Percentiles rank a stretch among this genome's conserved stretches.
Evolutionary conservation across 805 yeast genomes (phyloP).

Genomic region (Candida pseudoglaebosa): DNA sequence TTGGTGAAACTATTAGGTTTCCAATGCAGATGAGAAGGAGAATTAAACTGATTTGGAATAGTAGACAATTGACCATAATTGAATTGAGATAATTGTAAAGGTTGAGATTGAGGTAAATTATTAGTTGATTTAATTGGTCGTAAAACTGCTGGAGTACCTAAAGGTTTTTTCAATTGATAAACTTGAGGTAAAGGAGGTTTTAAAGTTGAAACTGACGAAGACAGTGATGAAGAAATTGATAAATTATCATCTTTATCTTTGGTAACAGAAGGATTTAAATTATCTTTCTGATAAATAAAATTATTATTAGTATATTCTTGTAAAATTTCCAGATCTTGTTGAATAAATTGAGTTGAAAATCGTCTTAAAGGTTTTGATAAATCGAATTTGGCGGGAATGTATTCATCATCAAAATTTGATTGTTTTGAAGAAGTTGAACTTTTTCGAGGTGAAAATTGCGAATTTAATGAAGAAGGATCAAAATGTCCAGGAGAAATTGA

Average conservation of each 20-base stretch:
- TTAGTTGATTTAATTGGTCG: slow-evolving; percentile 27
- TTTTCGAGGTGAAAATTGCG: slow-evolving; percentile 1
- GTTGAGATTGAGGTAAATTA: slow-evolving; percentile 1
- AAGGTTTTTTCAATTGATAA: slow-evolving; percentile 44
- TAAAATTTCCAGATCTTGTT: slow-evolving; percentile 5
- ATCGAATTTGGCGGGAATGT: slow-evolving; percentile 47
- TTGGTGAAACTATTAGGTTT: slow-evolving; percentile 39
- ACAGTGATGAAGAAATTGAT: neutral
- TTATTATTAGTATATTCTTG: slow-evolving; percentile 17
- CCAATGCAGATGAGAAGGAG: slow-evolving; percentile 53
- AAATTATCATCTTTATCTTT: neutral
- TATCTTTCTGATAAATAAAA: slow-evolving; percentile 18
- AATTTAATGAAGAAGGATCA: neutral
- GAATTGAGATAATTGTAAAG: neutral
- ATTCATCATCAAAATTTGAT: slow-evolving; percentile 11
- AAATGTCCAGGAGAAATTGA: neutral
- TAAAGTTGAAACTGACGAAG: neutral
- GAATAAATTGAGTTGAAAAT: slow-evolving; percentile 22
- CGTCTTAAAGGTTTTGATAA: slow-evolving; percentile 36
- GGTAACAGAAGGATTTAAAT: slow-evolving; percentile 9
- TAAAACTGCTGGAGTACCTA: slow-evolving; percentile 51
- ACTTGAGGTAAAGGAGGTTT: slow-evolving; percentile 28
- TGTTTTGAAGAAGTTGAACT: neutral
- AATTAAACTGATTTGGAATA: slow-evolving; percentile 1
- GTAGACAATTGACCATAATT: neutral